Evolutionary conservation across 768 basidiomycete genomes (phyloP).

Genomic region (Clitopilus hobsonii): DNA sequence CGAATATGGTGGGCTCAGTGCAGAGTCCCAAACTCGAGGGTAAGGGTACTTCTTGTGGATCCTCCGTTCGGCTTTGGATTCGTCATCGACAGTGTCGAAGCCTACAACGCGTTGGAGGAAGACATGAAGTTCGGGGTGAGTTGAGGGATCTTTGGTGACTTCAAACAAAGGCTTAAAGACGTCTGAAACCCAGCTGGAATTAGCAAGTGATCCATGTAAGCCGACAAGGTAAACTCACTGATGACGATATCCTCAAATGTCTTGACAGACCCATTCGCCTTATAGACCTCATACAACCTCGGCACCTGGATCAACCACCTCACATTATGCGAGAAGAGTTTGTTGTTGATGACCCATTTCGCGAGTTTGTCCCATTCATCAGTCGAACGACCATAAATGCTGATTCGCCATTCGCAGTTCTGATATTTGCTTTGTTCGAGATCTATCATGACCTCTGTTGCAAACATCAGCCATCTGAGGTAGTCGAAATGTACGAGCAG

Average conservation of each 20-base stretch:
- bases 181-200: slow-evolving; percentile 42
- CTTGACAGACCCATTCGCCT: slow-evolving; percentile 73
- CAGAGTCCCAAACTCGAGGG: slow-evolving; percentile 84
- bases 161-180: slow-evolving; percentile 93
- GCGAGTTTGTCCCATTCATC: slow-evolving; percentile 98
- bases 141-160: slow-evolving; percentile 85
- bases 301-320: slow-evolving; percentile 97
- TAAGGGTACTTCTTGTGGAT: slow-evolving; percentile 94
- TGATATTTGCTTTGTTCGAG: slow-evolving; percentile 98
- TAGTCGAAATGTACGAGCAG: not conserved
- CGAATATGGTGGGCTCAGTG: slow-evolving; percentile 89
- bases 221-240: slow-evolving; percentile 25
- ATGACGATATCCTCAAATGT: slow-evolving; percentile 89
- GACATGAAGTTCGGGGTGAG: slow-evolving; percentile 91
- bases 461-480: not conserved
- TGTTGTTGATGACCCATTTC: slow-evolving; percentile 93
- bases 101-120: slow-evolving; percentile 95
- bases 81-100: slow-evolving; percentile 98
- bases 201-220: not conserved
- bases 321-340: slow-evolving; percentile 93
- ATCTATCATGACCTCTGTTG: slow-evolving; percentile 92
- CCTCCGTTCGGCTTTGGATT: slow-evolving; percentile 88
- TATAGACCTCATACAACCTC: slow-evolving; percentile 93
- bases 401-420: slow-evolving; percentile 97
- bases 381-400: slow-evolving; percentile 80